A percentile compares a stretch with the other conserved stretches of the same genome.
These are phyloP conservation scores for Dactylella cylindrospora DNA, from an alignment of 2,329 filamentous ascomycete genomes.

Conservation along the genomic window DNA sequence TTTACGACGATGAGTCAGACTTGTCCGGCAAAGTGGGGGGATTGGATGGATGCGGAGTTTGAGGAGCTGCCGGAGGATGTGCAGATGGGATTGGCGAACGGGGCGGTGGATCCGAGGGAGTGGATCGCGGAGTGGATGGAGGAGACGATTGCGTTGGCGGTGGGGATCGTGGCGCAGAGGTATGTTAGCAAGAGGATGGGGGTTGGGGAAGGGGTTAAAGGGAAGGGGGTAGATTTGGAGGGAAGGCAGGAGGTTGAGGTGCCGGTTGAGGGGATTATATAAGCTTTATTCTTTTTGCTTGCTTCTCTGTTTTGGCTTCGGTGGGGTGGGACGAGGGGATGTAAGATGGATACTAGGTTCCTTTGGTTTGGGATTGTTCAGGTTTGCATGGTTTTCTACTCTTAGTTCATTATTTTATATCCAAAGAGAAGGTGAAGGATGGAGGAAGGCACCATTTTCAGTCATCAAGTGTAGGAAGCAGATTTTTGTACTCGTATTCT, in stretches of 20 bases:
- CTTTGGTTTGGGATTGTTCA: too few relatives aligned
- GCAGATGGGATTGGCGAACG: slow-evolving; percentile 72
- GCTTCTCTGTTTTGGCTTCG: neutral
- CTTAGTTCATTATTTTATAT: too few relatives aligned
- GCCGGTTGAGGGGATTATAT: slow-evolving; percentile 59
- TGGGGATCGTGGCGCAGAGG: slow-evolving; percentile 86
- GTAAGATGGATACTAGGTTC: too few relatives aligned
- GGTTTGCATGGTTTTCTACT: too few relatives aligned
- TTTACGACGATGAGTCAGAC: slow-evolving; percentile 81
- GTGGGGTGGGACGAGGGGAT: too few relatives aligned
- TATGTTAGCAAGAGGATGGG: slow-evolving; percentile 96
- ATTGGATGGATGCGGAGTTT: slow-evolving; percentile 76
- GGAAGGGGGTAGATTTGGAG: slow-evolving; percentile 58
- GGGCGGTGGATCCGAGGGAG: slow-evolving; percentile 84
- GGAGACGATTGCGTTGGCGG: slow-evolving; percentile 73
- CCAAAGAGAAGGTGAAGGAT: too few relatives aligned
- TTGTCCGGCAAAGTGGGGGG: slow-evolving; percentile 80
- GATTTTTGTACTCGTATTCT: too few relatives aligned
- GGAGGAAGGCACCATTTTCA: too few relatives aligned
- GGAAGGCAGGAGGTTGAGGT: slow-evolving; percentile 62
- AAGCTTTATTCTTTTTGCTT: slow-evolving; percentile 11
- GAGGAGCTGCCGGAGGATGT: slow-evolving; percentile 76
- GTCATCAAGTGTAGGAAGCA: too few relatives aligned
- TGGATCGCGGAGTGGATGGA: slow-evolving; percentile 99
- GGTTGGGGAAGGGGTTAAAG: slow-evolving; percentile 77